Conservation (phyloP, 129 eudicot species). For the Flaveria bidentis region DNA sequence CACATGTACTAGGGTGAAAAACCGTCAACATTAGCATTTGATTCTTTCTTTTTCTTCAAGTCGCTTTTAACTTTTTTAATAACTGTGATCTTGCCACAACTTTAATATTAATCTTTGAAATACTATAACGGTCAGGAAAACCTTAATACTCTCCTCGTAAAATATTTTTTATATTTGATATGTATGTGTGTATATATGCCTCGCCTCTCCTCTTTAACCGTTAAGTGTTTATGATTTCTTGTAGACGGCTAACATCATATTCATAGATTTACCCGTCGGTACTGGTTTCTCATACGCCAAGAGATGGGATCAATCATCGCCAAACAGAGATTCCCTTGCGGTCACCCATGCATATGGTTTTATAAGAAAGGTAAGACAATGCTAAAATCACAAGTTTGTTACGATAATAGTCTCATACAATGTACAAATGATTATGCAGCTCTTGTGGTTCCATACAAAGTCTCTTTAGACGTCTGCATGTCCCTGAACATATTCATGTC, state of each 20-base stretch:
- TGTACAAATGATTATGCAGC: not conserved
- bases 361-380: slow-evolving; percentile 24
- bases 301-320: slow-evolving; percentile 21
- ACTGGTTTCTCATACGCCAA: slow-evolving; percentile 41
- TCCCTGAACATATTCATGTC: too few species aligned
- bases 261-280: slow-evolving; percentile 41
- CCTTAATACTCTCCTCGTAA: too few species aligned
- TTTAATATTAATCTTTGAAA: too few species aligned
- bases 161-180: too few species aligned
- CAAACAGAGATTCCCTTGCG: slow-evolving; percentile 24
- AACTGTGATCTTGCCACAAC: too few species aligned
- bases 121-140: too few species aligned
- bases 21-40: too few species aligned
- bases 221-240: not conserved
- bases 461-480: too few species aligned
- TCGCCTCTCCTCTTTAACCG: not conserved
- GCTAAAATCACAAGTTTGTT: not conserved
- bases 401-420: not conserved
- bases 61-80: too few species aligned
- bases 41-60: too few species aligned
- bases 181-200: too few species aligned
- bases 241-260: slow-evolving; percentile 37
- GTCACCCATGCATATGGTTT: slow-evolving; percentile 31
- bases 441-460: not conserved
- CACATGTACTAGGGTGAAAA: too few species aligned